Evolutionary conservation across 805 yeast species (phyloP).

Genomic region (Nakazawaea molendinolei): DNA sequence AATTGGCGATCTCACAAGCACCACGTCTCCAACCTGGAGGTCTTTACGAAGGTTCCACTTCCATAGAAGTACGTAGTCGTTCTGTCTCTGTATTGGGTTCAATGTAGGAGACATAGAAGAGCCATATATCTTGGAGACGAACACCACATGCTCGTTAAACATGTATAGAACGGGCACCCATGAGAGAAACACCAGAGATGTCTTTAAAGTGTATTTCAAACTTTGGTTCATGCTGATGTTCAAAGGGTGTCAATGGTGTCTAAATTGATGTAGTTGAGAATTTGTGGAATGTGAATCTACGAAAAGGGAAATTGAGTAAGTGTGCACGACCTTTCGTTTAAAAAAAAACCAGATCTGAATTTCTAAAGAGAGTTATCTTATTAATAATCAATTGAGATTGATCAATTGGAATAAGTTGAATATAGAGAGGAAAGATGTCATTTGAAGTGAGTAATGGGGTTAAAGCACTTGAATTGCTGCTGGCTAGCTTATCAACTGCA

Average conservation of each 20-base stretch:
- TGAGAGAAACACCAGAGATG: constrained; percentile 34
- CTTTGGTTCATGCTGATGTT: background rate
- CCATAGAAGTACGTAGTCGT: constrained; percentile 63
- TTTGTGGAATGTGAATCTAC: too few relatives aligned
- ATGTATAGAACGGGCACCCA: constrained; percentile 82
- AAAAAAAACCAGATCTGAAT: too few relatives aligned
- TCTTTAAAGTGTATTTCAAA: constrained; percentile 22
- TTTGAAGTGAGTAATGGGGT: constrained; percentile 13
- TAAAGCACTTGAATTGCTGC: too few relatives aligned
- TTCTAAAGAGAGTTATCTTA: background rate
- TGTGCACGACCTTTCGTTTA: too few relatives aligned
- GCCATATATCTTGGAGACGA: constrained; percentile 72
- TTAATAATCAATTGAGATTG: background rate
- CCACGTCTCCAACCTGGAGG: constrained; percentile 59
- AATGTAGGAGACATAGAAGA: constrained; percentile 85
- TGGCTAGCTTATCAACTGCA: constrained; percentile 1
- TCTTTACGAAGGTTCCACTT: constrained; percentile 50
- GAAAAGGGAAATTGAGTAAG: too few relatives aligned
- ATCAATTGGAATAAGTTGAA: background rate
- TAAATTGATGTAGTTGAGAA: too few relatives aligned
- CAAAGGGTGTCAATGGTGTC: too few relatives aligned
- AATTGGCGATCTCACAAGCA: constrained; percentile 73
- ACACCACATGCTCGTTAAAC: constrained; percentile 62
- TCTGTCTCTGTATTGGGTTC: constrained; percentile 51
- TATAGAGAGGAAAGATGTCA: constrained; percentile 2